Percentiles rank a stretch among this genome's conserved stretches.
Conservation (phyloP, 768 basidiomycete genomes). For the Hypholoma fasciculare region DNA sequence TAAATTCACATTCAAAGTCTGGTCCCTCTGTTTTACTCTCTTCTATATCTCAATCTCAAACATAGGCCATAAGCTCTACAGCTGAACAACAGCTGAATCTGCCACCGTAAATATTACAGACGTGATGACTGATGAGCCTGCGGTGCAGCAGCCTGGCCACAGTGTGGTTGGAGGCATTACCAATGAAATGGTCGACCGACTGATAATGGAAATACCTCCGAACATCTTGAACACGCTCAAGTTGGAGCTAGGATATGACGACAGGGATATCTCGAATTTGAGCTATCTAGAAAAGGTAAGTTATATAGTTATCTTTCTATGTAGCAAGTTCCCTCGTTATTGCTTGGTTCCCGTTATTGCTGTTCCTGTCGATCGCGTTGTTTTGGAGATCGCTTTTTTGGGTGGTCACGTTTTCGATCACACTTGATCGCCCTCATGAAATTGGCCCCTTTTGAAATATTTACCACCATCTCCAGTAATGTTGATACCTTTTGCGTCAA, state of each 20-base stretch:
- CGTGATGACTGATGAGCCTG: too few relatives aligned
- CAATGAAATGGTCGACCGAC: slow-evolving; percentile 31
- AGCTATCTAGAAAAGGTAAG: slow-evolving; percentile 59
- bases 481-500: neutral
- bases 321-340: neutral
- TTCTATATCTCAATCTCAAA: too few relatives aligned
- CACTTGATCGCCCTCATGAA: neutral
- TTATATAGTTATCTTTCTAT: slow-evolving; percentile 9
- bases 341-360: neutral
- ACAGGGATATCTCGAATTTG: slow-evolving; percentile 46
- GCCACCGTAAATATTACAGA: too few relatives aligned
- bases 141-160: neutral
- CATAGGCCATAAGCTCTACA: too few relatives aligned
- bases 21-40: too few relatives aligned
- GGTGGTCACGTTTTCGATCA: slow-evolving; percentile 2
- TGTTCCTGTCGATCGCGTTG: neutral
- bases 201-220: slow-evolving; percentile 42
- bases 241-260: slow-evolving; percentile 41
- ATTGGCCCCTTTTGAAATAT: neutral
- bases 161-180: too few relatives aligned
- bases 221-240: slow-evolving; percentile 32
- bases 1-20: too few relatives aligned
- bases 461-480: too few relatives aligned
- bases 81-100: too few relatives aligned
- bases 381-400: neutral